Percentiles rank a stretch among this genome's conserved stretches.
Evolutionary conservation across 2,329 filamentous ascomycete genomes (phyloP).

Genomic region (Monosporascus sp.): DNA sequence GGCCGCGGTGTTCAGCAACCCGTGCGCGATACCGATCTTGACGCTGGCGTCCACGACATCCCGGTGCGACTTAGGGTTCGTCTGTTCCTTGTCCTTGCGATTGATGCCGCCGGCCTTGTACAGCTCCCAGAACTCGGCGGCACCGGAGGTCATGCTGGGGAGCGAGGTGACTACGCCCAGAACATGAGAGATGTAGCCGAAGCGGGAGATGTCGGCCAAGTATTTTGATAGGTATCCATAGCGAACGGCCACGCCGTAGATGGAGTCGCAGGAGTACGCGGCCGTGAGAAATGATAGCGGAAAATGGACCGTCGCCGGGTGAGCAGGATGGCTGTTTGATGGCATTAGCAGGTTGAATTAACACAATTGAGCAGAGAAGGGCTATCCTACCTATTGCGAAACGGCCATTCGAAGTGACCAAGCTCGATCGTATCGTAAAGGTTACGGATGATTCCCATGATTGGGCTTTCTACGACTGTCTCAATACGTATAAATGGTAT

Average conservation of each 20-base stretch:
- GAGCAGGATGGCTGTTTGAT: neutral
- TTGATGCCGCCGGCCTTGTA: neutral
- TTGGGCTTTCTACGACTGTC: neutral
- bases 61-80: neutral
- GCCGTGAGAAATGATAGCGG: neutral
- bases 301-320: neutral
- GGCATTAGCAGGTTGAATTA: neutral
- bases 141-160: neutral
- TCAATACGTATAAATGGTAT: too few species aligned
- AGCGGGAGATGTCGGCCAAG: neutral
- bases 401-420: neutral
- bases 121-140: slow-evolving; percentile 1
- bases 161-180: neutral
- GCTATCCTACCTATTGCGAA: neutral
- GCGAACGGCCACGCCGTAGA: neutral
- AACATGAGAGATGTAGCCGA: neutral
- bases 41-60: neutral
- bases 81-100: slow-evolving; percentile 1
- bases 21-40: neutral
- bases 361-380: too few species aligned
- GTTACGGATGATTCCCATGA: neutral
- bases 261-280: neutral
- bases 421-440: neutral
- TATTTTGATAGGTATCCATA: neutral
- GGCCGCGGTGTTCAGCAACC: neutral